These are phyloP conservation scores for Monosporozyma servazzii DNA, from an alignment of 805 yeast species.

Conservation along the genomic window DNA sequence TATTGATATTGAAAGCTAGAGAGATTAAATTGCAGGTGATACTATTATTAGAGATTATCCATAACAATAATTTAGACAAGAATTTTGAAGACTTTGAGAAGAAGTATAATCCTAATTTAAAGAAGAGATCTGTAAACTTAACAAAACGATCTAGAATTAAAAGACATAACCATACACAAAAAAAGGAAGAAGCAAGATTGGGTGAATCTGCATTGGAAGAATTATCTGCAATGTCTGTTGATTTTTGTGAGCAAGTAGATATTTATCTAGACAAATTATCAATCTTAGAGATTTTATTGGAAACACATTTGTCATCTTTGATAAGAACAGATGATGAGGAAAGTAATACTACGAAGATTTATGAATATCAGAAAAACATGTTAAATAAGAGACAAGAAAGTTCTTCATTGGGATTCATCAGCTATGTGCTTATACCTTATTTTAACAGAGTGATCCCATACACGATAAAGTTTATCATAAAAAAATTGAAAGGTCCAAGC, in stretches of 20 bases:
- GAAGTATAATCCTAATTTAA: slow-evolving; percentile 16
- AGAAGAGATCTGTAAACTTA: slow-evolving; percentile 27
- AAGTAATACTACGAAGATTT: slow-evolving; percentile 5
- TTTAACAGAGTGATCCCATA: slow-evolving; percentile 41
- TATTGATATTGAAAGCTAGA: slow-evolving; percentile 39
- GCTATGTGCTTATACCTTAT: slow-evolving; percentile 45
- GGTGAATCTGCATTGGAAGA: background rate
- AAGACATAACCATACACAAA: slow-evolving; percentile 12
- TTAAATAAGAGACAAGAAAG: slow-evolving; percentile 29
- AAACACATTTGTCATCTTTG: slow-evolving; percentile 19
- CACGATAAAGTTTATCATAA: slow-evolving; percentile 37
- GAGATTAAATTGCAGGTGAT: slow-evolving; percentile 50
- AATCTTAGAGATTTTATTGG: slow-evolving; percentile 42
- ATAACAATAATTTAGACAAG: slow-evolving; percentile 26
- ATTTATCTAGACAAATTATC: slow-evolving; percentile 43
- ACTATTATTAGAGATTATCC: slow-evolving; percentile 38
- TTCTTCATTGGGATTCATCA: slow-evolving; percentile 39
- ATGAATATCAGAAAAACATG: slow-evolving; percentile 20
- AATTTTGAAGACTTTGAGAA: slow-evolving; percentile 30
- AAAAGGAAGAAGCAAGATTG: slow-evolving; percentile 16
- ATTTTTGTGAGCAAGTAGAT: slow-evolving; percentile 32
- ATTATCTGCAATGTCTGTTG: slow-evolving; percentile 3
- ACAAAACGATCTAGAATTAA: slow-evolving; percentile 11
- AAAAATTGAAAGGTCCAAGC: slow-evolving; percentile 41
- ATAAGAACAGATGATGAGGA: background rate